A percentile compares a stretch with the other conserved stretches of the same genome.
These are phyloP conservation scores for Starmerella ratchasimensis DNA, from an alignment of 805 yeast species.

Conservation along the genomic window DNA sequence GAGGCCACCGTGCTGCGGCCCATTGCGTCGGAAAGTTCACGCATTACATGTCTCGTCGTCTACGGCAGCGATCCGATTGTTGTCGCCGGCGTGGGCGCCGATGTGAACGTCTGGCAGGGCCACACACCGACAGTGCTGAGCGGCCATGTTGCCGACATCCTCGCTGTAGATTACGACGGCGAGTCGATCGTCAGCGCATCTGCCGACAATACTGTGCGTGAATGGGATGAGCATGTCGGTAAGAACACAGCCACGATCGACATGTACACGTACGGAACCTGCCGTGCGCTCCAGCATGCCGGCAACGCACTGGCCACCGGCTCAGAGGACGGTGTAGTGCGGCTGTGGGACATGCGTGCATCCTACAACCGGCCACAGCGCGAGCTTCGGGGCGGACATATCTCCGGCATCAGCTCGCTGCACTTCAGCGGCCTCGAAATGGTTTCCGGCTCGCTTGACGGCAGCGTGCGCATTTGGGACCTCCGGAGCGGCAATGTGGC, in stretches of 20 bases:
- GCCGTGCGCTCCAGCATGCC: slow-evolving; percentile 52
- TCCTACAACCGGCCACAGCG: slow-evolving; percentile 37
- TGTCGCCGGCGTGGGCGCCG: slow-evolving; percentile 9
- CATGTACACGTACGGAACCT: slow-evolving; percentile 33
- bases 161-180: slow-evolving; percentile 44
- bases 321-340: slow-evolving; percentile 58
- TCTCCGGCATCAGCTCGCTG: slow-evolving; percentile 51
- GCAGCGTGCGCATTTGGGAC: slow-evolving; percentile 61
- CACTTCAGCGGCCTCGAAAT: slow-evolving; percentile 56
- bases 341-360: slow-evolving; percentile 63
- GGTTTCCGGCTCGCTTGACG: slow-evolving; percentile 49
- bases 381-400: slow-evolving; percentile 41
- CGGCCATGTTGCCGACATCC: slow-evolving; percentile 53
- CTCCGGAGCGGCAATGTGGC: slow-evolving; percentile 49
- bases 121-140: slow-evolving; percentile 38
- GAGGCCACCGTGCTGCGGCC: not conserved
- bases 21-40: not conserved
- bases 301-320: slow-evolving; percentile 73
- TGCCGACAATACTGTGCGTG: slow-evolving; percentile 55
- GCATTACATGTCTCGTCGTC: slow-evolving; percentile 5
- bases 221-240: slow-evolving; percentile 60
- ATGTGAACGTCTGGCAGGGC: slow-evolving; percentile 15
- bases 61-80: slow-evolving; percentile 11
- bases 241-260: slow-evolving; percentile 59
- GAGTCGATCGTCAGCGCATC: slow-evolving; percentile 50